These are phyloP conservation scores for Ogataea pilisensis DNA, from an alignment of 805 yeast species.

Conservation along the genomic window DNA sequence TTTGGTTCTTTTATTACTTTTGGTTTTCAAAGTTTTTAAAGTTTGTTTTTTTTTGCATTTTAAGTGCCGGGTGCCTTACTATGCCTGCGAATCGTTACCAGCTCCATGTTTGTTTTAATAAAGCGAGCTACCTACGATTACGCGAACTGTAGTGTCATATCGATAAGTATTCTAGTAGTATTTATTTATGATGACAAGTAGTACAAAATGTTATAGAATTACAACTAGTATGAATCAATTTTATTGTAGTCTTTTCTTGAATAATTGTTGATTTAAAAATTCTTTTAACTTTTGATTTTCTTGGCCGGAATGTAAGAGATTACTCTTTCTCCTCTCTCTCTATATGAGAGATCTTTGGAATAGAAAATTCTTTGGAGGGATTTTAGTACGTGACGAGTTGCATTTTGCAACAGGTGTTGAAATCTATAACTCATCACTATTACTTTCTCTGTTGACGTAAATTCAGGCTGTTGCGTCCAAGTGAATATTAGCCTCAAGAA, in stretches of 20 bases:
- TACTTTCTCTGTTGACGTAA: no score
- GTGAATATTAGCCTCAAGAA: no score
- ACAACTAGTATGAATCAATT: no score
- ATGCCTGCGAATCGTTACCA: slow-evolving; percentile 32
- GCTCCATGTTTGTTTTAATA: slow-evolving; percentile 23
- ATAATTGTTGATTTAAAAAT: no score
- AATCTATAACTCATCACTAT: not conserved
- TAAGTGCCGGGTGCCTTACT: slow-evolving; percentile 27
- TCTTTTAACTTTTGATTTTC: no score
- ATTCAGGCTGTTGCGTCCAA: no score
- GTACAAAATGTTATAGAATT: no score
- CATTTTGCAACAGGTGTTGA: not conserved
- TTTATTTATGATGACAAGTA: not conserved
- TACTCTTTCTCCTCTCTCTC: no score
- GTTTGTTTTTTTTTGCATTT: slow-evolving; percentile 9
- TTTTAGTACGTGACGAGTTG: not conserved
- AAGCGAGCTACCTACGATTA: slow-evolving; percentile 33
- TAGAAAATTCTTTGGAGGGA: no score
- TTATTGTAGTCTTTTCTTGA: no score
- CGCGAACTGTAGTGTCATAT: slow-evolving; percentile 18
- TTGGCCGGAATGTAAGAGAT: no score
- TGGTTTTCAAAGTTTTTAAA: not conserved
- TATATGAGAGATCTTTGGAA: no score
- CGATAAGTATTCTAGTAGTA: not conserved
- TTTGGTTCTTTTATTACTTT: slow-evolving; percentile 1